Percentiles rank a stretch among this genome's conserved stretches.
These are phyloP conservation scores for Mortierella sp. DNA, from an alignment of 371 early-diverging fungal genomes.

Conservation along the genomic window DNA sequence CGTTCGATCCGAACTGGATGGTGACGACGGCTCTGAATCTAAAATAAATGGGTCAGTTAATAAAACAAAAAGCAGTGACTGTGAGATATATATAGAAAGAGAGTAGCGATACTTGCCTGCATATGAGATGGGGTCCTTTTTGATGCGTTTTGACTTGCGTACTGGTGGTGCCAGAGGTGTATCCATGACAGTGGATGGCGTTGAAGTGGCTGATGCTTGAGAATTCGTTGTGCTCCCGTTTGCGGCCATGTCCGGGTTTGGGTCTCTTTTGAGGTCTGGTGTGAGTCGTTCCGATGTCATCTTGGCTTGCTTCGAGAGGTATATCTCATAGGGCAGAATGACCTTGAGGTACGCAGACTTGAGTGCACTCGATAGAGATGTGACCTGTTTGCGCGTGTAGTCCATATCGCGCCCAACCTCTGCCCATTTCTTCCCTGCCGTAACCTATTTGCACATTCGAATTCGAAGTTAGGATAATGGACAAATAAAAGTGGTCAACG, in stretches of 20 bases:
- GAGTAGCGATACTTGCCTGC: conserved; percentile 31
- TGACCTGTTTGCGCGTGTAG: conserved; percentile 81
- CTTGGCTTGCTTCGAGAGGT: conserved; percentile 60
- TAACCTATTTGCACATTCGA: conserved; percentile 66
- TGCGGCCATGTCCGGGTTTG: conserved; percentile 2
- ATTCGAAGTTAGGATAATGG: too few species aligned
- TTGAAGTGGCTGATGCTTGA: background rate
- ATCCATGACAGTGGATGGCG: background rate
- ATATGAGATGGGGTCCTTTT: conserved; percentile 50
- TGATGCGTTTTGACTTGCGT: conserved; percentile 50
- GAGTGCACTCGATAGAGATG: conserved; percentile 84
- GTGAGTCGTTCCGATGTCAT: conserved; percentile 2
- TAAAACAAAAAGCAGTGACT: background rate
- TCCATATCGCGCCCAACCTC: conserved; percentile 88
- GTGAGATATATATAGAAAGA: background rate
- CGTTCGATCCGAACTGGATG: conserved; percentile 43
- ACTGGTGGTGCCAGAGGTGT: conserved; percentile 16
- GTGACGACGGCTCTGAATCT: conserved; percentile 52
- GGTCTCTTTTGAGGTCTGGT: conserved; percentile 22
- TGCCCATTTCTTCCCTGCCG: conserved; percentile 86
- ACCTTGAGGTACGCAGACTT: conserved; percentile 82
- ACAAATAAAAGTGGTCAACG: too few species aligned
- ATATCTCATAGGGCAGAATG: conserved; percentile 90
- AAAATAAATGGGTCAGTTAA: background rate
- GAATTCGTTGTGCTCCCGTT: conserved; percentile 9